These are phyloP conservation scores for Stemphylium vesicarium DNA, from an alignment of 2,329 filamentous ascomycete species.

Conservation along the genomic window DNA sequence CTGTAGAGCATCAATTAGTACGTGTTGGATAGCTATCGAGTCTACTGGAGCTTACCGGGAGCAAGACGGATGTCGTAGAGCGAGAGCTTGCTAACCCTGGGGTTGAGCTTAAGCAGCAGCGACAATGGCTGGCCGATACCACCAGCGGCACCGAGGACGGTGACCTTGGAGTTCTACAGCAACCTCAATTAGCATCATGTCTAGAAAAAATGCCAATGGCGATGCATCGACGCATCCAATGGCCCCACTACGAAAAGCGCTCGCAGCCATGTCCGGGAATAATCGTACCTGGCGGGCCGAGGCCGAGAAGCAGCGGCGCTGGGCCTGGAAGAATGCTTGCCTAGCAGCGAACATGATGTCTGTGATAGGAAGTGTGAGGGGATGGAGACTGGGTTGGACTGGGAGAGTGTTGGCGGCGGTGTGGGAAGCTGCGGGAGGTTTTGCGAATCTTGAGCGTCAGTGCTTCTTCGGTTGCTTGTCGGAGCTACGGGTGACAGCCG, in stretches of 20 bases:
- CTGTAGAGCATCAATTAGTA: slow-evolving; percentile 55
- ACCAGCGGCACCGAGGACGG: slow-evolving; percentile 94
- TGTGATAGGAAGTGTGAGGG: slow-evolving; percentile 25
- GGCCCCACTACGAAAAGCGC: slow-evolving; percentile 32
- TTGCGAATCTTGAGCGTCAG: slow-evolving; percentile 30
- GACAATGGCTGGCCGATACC: slow-evolving; percentile 99
- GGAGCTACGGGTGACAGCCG: slow-evolving; percentile 27
- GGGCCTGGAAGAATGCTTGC: slow-evolving; percentile 57
- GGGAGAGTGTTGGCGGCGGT: slow-evolving; percentile 25
- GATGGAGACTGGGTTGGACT: slow-evolving; percentile 36
- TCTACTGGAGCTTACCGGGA: slow-evolving; percentile 70
- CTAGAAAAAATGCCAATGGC: slow-evolving; percentile 14
- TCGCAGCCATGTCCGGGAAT: slow-evolving; percentile 17
- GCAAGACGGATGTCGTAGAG: slow-evolving; percentile 97
- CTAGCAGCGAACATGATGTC: slow-evolving; percentile 71
- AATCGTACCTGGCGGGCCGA: slow-evolving; percentile 58
- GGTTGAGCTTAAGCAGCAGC: slow-evolving; percentile 98
- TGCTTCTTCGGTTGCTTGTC: slow-evolving; percentile 27
- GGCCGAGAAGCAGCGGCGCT: slow-evolving; percentile 61
- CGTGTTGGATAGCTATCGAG: neutral
- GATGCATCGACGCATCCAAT: slow-evolving; percentile 7
- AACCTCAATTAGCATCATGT: slow-evolving; percentile 29
- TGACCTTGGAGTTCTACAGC: slow-evolving; percentile 88
- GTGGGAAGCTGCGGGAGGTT: slow-evolving; percentile 27
- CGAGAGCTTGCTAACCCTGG: slow-evolving; percentile 87